Evolutionary conservation across 495 filamentous ascomycete genomes (phyloP), one percentile per base, ranked within the genome.

Genomic region (Xylaria longipes): DNA sequence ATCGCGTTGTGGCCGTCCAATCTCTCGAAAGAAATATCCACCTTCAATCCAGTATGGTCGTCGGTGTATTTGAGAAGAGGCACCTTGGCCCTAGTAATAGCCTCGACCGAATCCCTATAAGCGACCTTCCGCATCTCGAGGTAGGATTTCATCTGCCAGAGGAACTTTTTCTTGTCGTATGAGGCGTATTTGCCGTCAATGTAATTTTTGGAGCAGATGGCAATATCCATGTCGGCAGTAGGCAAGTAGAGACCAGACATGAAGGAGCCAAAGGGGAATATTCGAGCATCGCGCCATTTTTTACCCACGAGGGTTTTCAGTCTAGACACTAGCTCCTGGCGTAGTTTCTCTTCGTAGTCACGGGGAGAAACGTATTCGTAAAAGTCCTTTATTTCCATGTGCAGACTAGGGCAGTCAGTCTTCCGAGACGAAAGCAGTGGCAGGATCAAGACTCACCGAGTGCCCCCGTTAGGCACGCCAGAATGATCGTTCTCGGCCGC

Each of bases 11-110:
- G 71, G 5, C 96, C 96, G 48, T 90, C 92, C 33, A 89, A 80
- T 75, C 98, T 98, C 81, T 99, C 97, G 77, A 99, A 97, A 1
- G 95, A 98, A 50, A 98, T 82, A 77, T 99, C 96, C 27, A 98
- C 89, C 50, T 89, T 90, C 54, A 99, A 83, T 9, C 87, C 87
- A 3, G 94, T 97, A 57, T 84, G 64, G 56, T 78, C 82, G 71
- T 98, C 95, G 41, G 92, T 81, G 73, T 91, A 98, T 76, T 99
- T 99, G 77, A 98, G 83, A n/a, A 99, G 89, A 0, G 96, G 96
- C 5, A 99, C 96, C 77, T 91, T 93, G 14, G 97, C 96, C 68
- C 85, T 82, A 0, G 85, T 61, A 60, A 99, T 93, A 27, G 91
- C 81, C 72, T 92, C 86, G 17, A 92, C 80, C 1, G 88, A 83